Conservation (phyloP, 75 land plant genomes). For the Ceratopteris richardii region DNA sequence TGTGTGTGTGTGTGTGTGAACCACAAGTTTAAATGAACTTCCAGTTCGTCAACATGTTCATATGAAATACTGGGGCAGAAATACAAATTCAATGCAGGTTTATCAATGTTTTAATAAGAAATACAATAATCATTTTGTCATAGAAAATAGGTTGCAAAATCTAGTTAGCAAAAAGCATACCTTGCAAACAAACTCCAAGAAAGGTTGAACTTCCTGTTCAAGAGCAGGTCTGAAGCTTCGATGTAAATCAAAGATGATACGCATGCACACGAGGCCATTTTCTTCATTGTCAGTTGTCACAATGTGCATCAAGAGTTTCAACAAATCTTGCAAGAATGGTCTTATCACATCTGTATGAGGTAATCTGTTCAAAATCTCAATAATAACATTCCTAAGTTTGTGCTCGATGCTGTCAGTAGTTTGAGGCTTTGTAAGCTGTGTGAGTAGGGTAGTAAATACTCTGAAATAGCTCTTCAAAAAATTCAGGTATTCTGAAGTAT, state of each 20-base stretch:
- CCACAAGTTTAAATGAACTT: no score
- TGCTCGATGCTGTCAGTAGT: conserved; percentile 68
- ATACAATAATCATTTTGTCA: no score
- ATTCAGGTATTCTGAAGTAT: conserved; percentile 93
- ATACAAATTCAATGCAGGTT: no score
- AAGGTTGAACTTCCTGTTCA: conserved; percentile 91
- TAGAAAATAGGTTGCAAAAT: no score
- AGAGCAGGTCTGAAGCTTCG: conserved; percentile 84
- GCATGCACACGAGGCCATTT: conserved; percentile 83
- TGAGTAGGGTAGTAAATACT: conserved; percentile 65
- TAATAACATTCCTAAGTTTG: conserved; percentile 81
- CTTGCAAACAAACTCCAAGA: conserved; percentile 84
- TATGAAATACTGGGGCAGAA: no score
- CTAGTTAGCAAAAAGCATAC: conserved; percentile 3
- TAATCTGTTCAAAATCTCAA: conserved; percentile 88
- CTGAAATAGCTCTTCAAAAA: conserved; percentile 90
- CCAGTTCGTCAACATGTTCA: no score
- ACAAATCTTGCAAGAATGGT: conserved; percentile 86
- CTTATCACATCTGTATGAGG: conserved; percentile 95
- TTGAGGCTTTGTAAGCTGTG: conserved; percentile 80
- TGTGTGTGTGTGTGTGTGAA: no score
- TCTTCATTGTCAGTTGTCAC: conserved; percentile 89
- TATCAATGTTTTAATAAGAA: no score
- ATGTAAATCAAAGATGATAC: conserved; percentile 90
- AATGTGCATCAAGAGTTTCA: conserved; percentile 87